Conservation (phyloP, 371 early-diverging fungal genomes). For the Gilbertella persicaria region DNA sequence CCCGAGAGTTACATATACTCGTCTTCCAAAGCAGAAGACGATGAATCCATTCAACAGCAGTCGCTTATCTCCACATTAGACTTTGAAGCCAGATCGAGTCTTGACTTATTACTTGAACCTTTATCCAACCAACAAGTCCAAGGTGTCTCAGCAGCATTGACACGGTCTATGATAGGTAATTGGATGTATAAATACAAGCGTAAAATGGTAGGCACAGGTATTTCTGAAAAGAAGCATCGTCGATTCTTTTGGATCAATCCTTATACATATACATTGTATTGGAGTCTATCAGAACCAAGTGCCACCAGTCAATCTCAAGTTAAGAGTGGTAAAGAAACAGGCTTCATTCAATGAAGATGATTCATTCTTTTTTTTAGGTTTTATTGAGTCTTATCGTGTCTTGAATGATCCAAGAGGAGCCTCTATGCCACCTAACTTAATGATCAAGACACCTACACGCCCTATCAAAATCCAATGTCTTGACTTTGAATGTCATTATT, state of each 20-base stretch:
- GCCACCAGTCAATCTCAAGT: constrained; percentile 30
- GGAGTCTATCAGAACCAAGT: constrained; percentile 69
- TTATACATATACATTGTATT: constrained; percentile 70
- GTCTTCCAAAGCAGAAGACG: background rate
- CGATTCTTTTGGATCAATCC: constrained; percentile 81
- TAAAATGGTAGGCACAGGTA: constrained; percentile 44
- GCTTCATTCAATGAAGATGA: background rate
- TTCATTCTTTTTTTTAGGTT: constrained; percentile 21
- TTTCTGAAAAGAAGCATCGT: constrained; percentile 60
- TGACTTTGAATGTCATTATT: constrained; percentile 56
- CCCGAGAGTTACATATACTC: constrained; percentile 9
- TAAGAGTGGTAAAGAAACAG: constrained; percentile 40
- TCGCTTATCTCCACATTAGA: no score
- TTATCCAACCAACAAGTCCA: background rate
- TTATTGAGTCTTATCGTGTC: constrained; percentile 50
- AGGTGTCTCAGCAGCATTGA: constrained; percentile 47
- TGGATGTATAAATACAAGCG: constrained; percentile 74
- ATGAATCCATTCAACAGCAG: background rate
- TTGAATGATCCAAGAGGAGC: constrained; percentile 25
- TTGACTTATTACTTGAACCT: constrained; percentile 1
- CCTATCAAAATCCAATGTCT: constrained; percentile 64
- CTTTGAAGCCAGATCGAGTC: background rate
- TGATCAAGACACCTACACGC: constrained; percentile 59
- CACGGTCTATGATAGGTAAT: constrained; percentile 73
- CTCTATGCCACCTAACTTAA: constrained; percentile 46